A percentile compares a stretch with the other conserved stretches of the same genome.
phyloP scores from a whole-genome alignment of 1,284 basidiomycete species.

The Fomitiporia mediterranea region DNA sequence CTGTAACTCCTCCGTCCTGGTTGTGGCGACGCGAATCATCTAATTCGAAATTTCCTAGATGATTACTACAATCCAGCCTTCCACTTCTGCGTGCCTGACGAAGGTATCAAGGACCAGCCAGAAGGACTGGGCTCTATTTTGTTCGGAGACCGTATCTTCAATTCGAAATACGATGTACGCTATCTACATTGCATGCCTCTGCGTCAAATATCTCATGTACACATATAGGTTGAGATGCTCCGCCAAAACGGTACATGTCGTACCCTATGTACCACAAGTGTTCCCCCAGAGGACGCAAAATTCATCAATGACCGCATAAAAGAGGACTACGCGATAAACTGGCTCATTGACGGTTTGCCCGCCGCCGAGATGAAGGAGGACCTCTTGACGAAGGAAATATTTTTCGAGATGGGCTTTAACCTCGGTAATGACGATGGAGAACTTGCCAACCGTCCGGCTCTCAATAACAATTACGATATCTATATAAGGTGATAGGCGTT shows the following conservation, averaged over 20 bases:
- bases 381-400: constrained; percentile 69
- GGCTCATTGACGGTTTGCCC: constrained; percentile 92
- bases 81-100: constrained; percentile 82
- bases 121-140: constrained; percentile 92
- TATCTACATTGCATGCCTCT: neutral
- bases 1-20: constrained; percentile 41
- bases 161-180: constrained; percentile 81
- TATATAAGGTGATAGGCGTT: constrained; percentile 56
- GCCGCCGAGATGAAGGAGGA: constrained; percentile 90
- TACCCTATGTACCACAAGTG: constrained; percentile 63
- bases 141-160: constrained; percentile 94
- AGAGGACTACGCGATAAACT: constrained; percentile 93
- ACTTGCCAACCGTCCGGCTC: constrained; percentile 54
- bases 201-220: constrained; percentile 14
- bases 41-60: constrained; percentile 39
- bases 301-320: constrained; percentile 91
- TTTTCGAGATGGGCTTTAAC: constrained; percentile 88
- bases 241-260: constrained; percentile 71
- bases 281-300: constrained; percentile 70
- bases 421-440: constrained; percentile 63
- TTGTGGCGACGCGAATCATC: constrained; percentile 24
- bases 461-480: constrained; percentile 92
- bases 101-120: constrained; percentile 73
- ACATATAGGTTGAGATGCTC: constrained; percentile 67
- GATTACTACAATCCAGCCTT: constrained; percentile 88